phyloP scores from a whole-genome alignment of 768 basidiomycete species.

The Suillus clintonianus region DNA sequence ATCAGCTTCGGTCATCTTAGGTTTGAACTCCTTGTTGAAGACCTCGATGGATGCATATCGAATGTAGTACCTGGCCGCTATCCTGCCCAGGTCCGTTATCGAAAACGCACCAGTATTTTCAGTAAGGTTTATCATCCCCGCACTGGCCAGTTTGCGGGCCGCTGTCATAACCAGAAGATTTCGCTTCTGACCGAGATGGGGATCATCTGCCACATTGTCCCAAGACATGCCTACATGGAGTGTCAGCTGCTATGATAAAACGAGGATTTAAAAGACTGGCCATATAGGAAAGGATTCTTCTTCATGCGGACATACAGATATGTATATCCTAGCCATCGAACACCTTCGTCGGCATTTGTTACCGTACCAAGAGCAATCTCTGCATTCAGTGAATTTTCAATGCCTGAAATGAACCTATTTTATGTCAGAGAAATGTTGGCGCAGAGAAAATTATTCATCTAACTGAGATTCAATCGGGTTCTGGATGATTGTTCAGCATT shows the following conservation, averaged over 20 bases:
- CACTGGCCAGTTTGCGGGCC: constrained; percentile 63
- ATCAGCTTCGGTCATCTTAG: constrained; percentile 92
- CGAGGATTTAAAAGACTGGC: constrained; percentile 38
- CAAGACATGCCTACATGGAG: constrained; percentile 64
- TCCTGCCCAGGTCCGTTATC: constrained; percentile 90
- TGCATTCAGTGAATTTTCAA: constrained; percentile 91
- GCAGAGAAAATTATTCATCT: constrained; percentile 21
- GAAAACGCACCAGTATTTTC: constrained; percentile 55
- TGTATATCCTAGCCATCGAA: constrained; percentile 95
- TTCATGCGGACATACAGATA: constrained; percentile 95
- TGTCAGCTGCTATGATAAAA: constrained; percentile 8
- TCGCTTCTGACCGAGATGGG: constrained; percentile 69
- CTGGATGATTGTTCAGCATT: constrained; percentile 37
- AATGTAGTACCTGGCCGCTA: constrained; percentile 97
- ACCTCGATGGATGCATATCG: constrained; percentile 81
- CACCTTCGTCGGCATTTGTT: constrained; percentile 79
- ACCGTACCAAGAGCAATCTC: constrained; percentile 96
- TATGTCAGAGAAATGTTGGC: background rate
- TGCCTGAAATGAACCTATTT: constrained; percentile 73
- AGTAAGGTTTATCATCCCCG: constrained; percentile 84
- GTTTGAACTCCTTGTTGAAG: constrained; percentile 77
- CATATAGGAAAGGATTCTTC: constrained; percentile 86
- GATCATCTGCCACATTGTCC: constrained; percentile 69
- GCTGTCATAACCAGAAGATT: constrained; percentile 66
- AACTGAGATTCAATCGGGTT: constrained; percentile 96